These are phyloP conservation scores for Avena insularis DNA, from an alignment of 176 grass and related monocot genomes.

Conservation along the genomic window DNA sequence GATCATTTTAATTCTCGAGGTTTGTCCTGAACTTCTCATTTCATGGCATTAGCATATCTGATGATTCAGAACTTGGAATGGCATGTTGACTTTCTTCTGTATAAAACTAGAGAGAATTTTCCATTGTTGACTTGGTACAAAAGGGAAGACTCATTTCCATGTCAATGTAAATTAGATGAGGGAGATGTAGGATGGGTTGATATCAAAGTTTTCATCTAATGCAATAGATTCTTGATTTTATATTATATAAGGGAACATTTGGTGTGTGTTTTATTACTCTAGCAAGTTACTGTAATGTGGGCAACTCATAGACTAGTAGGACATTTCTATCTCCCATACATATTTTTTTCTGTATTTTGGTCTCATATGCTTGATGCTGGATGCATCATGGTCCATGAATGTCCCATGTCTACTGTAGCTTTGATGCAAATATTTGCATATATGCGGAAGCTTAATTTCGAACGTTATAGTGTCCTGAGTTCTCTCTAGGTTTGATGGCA, in stretches of 20 bases:
- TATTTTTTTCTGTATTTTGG: conserved; percentile 19
- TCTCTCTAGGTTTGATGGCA: background rate
- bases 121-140: background rate
- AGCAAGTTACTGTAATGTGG: conserved; percentile 34
- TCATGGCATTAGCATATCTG: background rate
- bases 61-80: conserved; percentile 14
- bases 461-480: background rate
- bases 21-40: background rate
- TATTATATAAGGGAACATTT: conserved; percentile 36
- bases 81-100: background rate
- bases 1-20: background rate
- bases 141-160: background rate
- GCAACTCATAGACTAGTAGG: conserved; percentile 39
- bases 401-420: background rate
- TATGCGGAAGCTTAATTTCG: background rate
- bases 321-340: background rate
- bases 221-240: conserved; percentile 32
- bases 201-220: conserved; percentile 39
- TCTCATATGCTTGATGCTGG: conserved; percentile 30
- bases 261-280: conserved; percentile 31
- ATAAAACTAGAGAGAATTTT: conserved; percentile 5
- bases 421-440: background rate
- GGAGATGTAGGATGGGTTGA: conserved; percentile 25
- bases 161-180: background rate
- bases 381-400: conserved; percentile 3